These are phyloP conservation scores for Agarophyton chilense DNA, from an alignment of 23 red algal genomes.

Conservation along the genomic window DNA sequence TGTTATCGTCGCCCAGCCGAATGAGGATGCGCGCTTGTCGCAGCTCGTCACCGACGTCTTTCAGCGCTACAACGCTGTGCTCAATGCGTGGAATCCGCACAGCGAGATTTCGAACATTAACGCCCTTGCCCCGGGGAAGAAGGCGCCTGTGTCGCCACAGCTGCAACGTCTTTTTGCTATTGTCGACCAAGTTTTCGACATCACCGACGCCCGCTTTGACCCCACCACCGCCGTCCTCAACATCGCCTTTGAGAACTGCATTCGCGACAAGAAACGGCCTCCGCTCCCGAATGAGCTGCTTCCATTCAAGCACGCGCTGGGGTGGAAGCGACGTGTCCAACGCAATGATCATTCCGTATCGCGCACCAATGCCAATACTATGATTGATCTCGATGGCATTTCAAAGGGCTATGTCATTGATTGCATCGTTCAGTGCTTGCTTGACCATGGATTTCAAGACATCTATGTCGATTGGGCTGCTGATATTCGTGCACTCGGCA, in stretches of 20 bases:
- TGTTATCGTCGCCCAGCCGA: conserved; percentile 41
- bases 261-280: conserved; percentile 28
- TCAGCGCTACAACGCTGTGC: conserved; percentile 5
- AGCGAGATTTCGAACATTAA: conserved; percentile 49
- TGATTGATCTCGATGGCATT: conserved; percentile 62
- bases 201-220: conserved; percentile 68
- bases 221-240: conserved; percentile 58
- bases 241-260: conserved; percentile 36
- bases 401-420: conserved; percentile 65
- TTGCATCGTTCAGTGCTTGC: not conserved
- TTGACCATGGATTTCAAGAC: not conserved
- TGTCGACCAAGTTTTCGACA: conserved; percentile 23
- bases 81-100: conserved; percentile 57
- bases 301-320: conserved; percentile 38
- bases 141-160: conserved; percentile 4
- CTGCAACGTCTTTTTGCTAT: conserved; percentile 41
- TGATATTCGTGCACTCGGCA: conserved; percentile 56
- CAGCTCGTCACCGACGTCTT: conserved; percentile 32
- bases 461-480: conserved; percentile 75
- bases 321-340: conserved; percentile 21
- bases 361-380: conserved; percentile 52
- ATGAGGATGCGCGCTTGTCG: not conserved
- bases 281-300: not conserved
- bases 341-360: conserved; percentile 12
- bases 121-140: conserved; percentile 24